Conservation (phyloP, 441 rosid genomes). For the Arabidopsis hybrid region DNA sequence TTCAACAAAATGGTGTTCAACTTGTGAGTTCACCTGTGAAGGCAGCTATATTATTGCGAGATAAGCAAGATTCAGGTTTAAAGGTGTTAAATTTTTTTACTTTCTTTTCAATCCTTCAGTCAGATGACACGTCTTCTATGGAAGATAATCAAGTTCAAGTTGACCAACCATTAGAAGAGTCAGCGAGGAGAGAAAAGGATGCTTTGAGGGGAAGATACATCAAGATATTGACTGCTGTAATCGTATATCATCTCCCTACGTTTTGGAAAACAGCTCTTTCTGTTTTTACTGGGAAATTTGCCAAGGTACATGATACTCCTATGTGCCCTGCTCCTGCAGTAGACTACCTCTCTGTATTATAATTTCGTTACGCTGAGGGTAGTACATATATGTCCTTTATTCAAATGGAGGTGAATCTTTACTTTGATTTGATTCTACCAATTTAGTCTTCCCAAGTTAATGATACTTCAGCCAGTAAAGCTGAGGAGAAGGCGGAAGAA, state of each 20-base stretch:
- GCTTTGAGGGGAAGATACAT: constrained; percentile 83
- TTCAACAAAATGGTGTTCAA: constrained; percentile 73
- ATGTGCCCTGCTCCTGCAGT: constrained; percentile 8
- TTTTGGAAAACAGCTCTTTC: constrained; percentile 94
- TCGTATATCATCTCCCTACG: constrained; percentile 82
- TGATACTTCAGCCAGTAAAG: constrained; percentile 64
- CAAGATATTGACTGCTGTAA: constrained; percentile 80
- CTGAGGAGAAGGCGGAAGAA: constrained; percentile 81
- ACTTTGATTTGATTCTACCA: constrained; percentile 32
- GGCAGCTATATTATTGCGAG: background rate
- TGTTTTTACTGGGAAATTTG: constrained; percentile 93
- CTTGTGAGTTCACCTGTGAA: constrained; percentile 58
- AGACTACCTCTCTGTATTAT: constrained; percentile 17
- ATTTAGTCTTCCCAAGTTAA: constrained; percentile 88
- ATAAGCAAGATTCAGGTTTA: constrained; percentile 13
- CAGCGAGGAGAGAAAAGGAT: constrained; percentile 76
- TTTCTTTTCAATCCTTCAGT: constrained; percentile 52
- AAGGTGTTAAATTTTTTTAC: constrained; percentile 21
- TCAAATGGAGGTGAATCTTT: background rate
- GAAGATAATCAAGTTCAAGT: constrained; percentile 53
- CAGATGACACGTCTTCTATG: constrained; percentile 54
- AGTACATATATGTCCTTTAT: constrained; percentile 9
- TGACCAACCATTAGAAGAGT: constrained; percentile 60
- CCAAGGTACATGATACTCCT: constrained; percentile 66
- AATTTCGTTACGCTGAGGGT: constrained; percentile 3